These are phyloP conservation scores for Ceraceosorus guamensis DNA, from an alignment of 1,284 basidiomycete species.

Conservation along the genomic window DNA sequence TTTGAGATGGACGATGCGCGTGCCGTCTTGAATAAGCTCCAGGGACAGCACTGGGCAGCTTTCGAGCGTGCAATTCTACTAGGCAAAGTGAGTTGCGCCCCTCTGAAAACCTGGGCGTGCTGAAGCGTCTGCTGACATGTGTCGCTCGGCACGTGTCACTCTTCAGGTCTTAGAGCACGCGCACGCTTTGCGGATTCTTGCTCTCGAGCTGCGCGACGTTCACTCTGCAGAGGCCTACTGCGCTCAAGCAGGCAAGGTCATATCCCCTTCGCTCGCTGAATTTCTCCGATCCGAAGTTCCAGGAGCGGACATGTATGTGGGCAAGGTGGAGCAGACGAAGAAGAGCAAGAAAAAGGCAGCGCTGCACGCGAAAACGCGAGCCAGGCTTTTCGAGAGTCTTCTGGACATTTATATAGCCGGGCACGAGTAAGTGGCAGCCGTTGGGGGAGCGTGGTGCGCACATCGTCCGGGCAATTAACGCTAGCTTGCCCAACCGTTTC, in stretches of 20 bases:
- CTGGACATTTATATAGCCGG: background rate
- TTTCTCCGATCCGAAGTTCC: conserved; percentile 18
- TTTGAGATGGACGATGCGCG: conserved; percentile 22
- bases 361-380: background rate
- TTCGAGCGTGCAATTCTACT: conserved; percentile 33
- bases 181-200: conserved; percentile 27
- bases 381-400: background rate
- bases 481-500: conserved; percentile 3
- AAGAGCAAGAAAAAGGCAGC: background rate
- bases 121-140: too few relatives aligned
- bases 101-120: too few relatives aligned
- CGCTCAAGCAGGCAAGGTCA: conserved; percentile 26
- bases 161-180: conserved; percentile 1
- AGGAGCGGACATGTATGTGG: conserved; percentile 14
- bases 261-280: conserved; percentile 25
- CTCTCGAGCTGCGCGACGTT: conserved; percentile 26
- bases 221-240: conserved; percentile 40
- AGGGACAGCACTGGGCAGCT: conserved; percentile 8
- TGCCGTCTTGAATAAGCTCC: conserved; percentile 10
- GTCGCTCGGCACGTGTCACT: conserved; percentile 3
- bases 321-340: background rate
- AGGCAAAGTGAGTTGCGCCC: conserved; percentile 10
- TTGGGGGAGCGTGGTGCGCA: too few relatives aligned
- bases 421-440: too few relatives aligned
- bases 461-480: too few relatives aligned